Base-by-base conservation (phyloP, 768 basidiomycete genomes). In the Brasilioporus rufonigricans region DNA sequence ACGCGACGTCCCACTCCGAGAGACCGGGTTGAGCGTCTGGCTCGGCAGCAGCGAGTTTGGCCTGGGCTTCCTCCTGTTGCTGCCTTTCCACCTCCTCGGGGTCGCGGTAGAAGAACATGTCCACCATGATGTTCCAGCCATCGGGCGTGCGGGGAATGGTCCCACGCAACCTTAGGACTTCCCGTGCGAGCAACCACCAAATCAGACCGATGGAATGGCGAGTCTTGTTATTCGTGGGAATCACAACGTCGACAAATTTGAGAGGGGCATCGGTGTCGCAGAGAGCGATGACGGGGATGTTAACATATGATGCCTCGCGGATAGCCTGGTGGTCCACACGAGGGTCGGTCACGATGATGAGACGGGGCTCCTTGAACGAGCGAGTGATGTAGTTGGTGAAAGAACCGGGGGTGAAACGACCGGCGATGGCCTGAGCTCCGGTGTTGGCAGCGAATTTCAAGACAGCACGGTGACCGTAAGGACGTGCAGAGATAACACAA, bases 351-450 rank as follows among this genome's bases (percentile, higher is more conserved):
- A 99, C 96, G 69, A 99, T 73, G 74, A 99, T 95, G 58, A 99
- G 84, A 66, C 97, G 93, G 65, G 97, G 97, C 78, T 99, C 97
- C 81, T 98, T 98, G 91, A 98, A 99, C 57, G 94, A 97, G 69
- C 92, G 93, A 65, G 93, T 97, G 82, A 96, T 96, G 82, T 98
- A 98, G 81, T 99, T 99, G 72, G 97, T 98, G 80, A 98, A 97
- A 63, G 86, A 89, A 81, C 96, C 96, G 66, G 96, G 96, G 61
- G 96, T 98, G 81, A 99, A 98, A 67, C 97, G 93, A 68, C 97
- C 97, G 55, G 97, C 97, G 71, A 99, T 98, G 59, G 97, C 93
- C 74, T 96, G 92, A 44, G 96, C 97, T 62, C 97, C 97, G 59
- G 95, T 98, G 83, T 95, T 94, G 71, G 93, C 86, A 56, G 94